Base-by-base conservation (phyloP, 164 flowering plant genomes). In the Stephania japonica region DNA sequence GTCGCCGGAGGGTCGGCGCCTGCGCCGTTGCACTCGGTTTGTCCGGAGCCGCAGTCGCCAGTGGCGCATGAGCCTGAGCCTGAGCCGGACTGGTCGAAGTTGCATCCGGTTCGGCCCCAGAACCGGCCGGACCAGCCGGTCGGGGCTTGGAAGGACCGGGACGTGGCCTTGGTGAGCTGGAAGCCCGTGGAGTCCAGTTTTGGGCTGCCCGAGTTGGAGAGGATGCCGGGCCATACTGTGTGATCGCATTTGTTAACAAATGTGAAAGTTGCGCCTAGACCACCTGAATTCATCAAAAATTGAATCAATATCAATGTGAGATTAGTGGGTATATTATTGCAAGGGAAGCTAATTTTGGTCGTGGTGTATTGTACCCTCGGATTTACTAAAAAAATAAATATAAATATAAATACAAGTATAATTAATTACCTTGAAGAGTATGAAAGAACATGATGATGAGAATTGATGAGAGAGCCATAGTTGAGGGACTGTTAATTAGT, bases 171-270 rank as follows among this genome's bases (percentile, higher is more conserved):
- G 3, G 77, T 10, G 12, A 94, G 96, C 77, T 86, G 83, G 68
- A 92, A 92, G 3, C 99, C 99, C 1, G 97, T 90, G 71, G 72
- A 80, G 47, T 80, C 90, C 0, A 90, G 84, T 1, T 69, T 78
- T 2, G 93, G 86, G 42, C 75, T 86, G 42, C 97, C 97, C 0
- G 91, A 84, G 25, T 81, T 80, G 11, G 93, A 70, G 0, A 89
- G 87, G 19, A 89, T 84, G 64, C 97, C 98, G 0, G 97, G 97
- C 98, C 98, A 94, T 0, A 94, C 90, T 14, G 92, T 85, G 88
- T 72, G 82, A 21, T 82, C 90, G 72, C 97, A 94, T 71, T 77
- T 92, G 91, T 94, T 94, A 1, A 81, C 78, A 66, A 95, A 86
- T 8, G 94, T 93, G 74, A 95, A 92, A 70, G 92, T 90, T 0